Evolutionary conservation across 805 yeast species (phyloP).

Genomic region (Pichia nanzhaoensis): DNA sequence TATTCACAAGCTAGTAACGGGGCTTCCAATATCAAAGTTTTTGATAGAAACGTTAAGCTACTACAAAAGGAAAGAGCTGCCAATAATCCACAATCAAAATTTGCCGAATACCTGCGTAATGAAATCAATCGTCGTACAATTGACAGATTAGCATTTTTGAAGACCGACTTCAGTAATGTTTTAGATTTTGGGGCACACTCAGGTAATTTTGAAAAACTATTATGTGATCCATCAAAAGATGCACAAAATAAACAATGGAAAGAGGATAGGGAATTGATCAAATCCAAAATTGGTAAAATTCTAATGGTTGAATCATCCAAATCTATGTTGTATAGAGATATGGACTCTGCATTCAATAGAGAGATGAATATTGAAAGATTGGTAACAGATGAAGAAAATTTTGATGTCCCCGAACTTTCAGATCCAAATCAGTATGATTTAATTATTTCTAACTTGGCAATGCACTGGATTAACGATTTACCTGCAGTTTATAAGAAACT

Average conservation of each 20-base stretch:
- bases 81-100: constrained; percentile 36
- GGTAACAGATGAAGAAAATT: constrained; percentile 63
- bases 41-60: constrained; percentile 56
- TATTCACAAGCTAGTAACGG: constrained; percentile 5
- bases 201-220: constrained; percentile 42
- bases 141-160: constrained; percentile 68
- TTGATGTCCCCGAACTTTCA: constrained; percentile 36
- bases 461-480: constrained; percentile 87
- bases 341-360: constrained; percentile 36
- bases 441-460: constrained; percentile 60
- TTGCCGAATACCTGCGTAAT: constrained; percentile 66
- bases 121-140: constrained; percentile 69
- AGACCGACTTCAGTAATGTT: constrained; percentile 51
- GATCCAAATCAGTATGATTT: constrained; percentile 50
- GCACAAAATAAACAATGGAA: constrained; percentile 34
- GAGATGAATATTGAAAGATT: constrained; percentile 42
- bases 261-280: constrained; percentile 48
- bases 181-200: constrained; percentile 71
- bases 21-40: constrained; percentile 32
- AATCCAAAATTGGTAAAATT: constrained; percentile 44
- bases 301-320: constrained; percentile 63
- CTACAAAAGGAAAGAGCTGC: constrained; percentile 56
- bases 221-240: constrained; percentile 33
- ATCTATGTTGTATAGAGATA: constrained; percentile 47
- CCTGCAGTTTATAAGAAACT: constrained; percentile 56